Evolutionary conservation across 148 eudicot genomes (phyloP), one percentile per base, ranked within the genome.

Genomic region (Vaccinium myrtillus): DNA sequence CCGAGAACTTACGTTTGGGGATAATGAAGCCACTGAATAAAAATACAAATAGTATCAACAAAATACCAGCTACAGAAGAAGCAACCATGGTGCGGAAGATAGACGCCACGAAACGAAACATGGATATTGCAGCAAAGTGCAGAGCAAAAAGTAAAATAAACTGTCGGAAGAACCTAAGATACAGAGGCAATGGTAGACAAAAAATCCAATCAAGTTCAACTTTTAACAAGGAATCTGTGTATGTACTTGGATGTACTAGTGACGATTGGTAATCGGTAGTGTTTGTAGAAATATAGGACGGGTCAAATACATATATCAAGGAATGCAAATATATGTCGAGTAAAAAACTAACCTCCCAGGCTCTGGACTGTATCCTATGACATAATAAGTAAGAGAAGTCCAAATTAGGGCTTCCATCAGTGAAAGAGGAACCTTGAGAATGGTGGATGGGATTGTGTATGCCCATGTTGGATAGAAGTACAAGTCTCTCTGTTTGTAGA

Each of bases 391-490:
- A 15, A 96, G 84, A 56, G 88, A 90, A 39, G 94, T 93, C 95
- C 98, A 94, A 8, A 94, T 70, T 51, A 89, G 23, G 75, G 96
- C 85, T 81, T 80, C 88, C 36, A 94, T 27, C 25, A 96, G 51
- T 13, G 98, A 92, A 77, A 92, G 73, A 36, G 98, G 98, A 83
- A 95, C 85, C 88, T 95, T 95, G 51, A 93, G 85, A 84, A 94
- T 88, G 67, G 89, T 81, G 32, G 94, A 91, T 32, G 98, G 94
- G 65, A 95, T 91, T 67, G 98, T 92, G 86, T 92, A 94, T 10
- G 98, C 93, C 98, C 98, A 95, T 23, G 96, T 93, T 25, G 98
- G 98, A 71, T 92, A 95, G 69, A 93, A 92, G 82, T 83, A 87
- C 87, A 94, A 86, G 43, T 94, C 98, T 85, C 98, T 92, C 83